Evolutionary conservation across 768 basidiomycete species (phyloP), one percentile per base, ranked within the genome.

Genomic region (Lepiota brunneoincarnata): DNA sequence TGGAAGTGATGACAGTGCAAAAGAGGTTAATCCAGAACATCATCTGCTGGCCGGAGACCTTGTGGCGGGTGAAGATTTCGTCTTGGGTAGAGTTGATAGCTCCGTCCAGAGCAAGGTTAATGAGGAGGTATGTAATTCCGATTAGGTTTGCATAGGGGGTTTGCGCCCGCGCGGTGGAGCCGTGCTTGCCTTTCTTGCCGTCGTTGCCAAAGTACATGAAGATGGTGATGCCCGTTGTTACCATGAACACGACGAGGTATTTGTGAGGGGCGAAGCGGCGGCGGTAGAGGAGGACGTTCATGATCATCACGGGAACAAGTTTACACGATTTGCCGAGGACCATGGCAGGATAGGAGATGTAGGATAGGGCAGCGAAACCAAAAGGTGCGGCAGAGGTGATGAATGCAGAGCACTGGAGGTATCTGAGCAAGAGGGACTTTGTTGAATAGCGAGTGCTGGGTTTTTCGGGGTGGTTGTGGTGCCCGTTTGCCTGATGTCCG

Each of bases 281-380:
- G 51, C 95, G 92, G 72, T 98, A 98, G 55, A 98, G 79, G 36
- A 98, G 63, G 62, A 98, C 86, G 72, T 98, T 98, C 89, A 98
- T 94, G 69, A 98, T 81, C 84, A 96, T 92, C 56, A 95, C 97
- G 0, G 97, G 97, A 40, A 99, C 93, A 66, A 99, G 91, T 68
- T 98, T 98, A 80, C 97, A 98, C 0, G 95, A 98, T 70, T 98
- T 98, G 49, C 92, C 97, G 59, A 98, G 87, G 31, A 98, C 95
- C 91, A 98, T 96, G 40, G 96, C 93, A 46, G 97, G 97, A 76
- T 98, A 98, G 15, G 93, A 93, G 66, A 99, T 94, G 73, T 96
- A 92, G 21, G 91, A 86, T 39, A 98, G 86, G 4, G 94, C 86
- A 10, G 94, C 89, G 72, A 98, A 98, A 49, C 96, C 95, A 66